Evolutionary conservation across 768 basidiomycete species (phyloP).

Genomic region (Collybiopsis confluens): DNA sequence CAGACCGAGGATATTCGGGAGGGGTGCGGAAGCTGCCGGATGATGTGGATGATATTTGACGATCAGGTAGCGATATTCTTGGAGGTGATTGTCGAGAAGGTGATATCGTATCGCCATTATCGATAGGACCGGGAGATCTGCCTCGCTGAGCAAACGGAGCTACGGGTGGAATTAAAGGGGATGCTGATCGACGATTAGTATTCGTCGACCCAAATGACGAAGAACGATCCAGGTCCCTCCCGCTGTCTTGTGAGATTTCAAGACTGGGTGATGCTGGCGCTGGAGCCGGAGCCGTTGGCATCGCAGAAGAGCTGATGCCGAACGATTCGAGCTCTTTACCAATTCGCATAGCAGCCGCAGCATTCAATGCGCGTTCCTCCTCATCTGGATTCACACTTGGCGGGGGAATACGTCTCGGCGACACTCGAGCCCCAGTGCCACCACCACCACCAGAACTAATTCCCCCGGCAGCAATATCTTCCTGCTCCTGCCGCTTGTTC

Average conservation of each 20-base stretch:
- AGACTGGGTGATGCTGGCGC: constrained; percentile 2
- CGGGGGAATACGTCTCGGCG: constrained; percentile 28
- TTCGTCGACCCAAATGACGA: not conserved
- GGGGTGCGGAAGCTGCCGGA: constrained; percentile 2
- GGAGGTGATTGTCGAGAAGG: not conserved
- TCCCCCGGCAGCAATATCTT: not conserved
- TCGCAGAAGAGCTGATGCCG: constrained; percentile 23
- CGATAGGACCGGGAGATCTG: not conserved
- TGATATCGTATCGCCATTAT: not conserved
- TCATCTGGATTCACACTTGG: constrained; percentile 34
- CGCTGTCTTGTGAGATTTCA: constrained; percentile 1
- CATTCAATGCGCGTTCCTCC: constrained; percentile 54
- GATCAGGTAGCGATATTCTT: not conserved
- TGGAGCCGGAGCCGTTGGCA: constrained; percentile 9
- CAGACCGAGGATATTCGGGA: constrained; percentile 5
- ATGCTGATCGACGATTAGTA: constrained; percentile 10
- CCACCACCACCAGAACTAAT: not conserved
- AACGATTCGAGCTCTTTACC: constrained; percentile 61
- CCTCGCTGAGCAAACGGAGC: constrained; percentile 33
- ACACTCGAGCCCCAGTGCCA: constrained; percentile 2
- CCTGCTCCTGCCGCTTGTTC: constrained; percentile 20
- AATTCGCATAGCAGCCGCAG: constrained; percentile 67
- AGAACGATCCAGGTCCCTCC: constrained; percentile 5
- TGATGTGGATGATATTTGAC: not conserved
- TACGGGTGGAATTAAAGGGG: constrained; percentile 28